These are phyloP conservation scores for Plasmodium relictum DNA, from an alignment of 169 alveolate species.

Conservation along the genomic window DNA sequence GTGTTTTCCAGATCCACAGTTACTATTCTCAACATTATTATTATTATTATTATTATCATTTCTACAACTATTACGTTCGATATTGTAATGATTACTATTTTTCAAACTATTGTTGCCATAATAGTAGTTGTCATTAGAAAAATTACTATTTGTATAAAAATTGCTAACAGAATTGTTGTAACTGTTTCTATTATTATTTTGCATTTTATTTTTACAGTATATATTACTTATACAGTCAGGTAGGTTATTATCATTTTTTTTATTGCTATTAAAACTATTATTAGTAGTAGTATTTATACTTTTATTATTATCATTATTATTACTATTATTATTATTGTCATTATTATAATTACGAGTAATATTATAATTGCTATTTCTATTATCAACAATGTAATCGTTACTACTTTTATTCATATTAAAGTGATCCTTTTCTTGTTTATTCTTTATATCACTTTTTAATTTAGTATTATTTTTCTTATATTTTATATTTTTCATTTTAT, in stretches of 20 bases:
- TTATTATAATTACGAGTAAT: not conserved
- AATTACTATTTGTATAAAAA: not conserved
- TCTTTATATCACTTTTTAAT: not conserved
- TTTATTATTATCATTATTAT: not conserved
- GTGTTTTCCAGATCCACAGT: too few relatives aligned
- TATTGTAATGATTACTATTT: not conserved
- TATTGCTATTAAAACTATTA: not conserved
- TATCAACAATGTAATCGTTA: not conserved
- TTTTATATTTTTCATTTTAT: not conserved
- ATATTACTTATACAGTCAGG: not conserved
- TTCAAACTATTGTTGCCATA: not conserved
- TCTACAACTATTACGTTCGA: not conserved
- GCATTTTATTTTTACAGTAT: not conserved
- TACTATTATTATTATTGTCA: not conserved
- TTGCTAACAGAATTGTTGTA: not conserved
- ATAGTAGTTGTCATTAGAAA: conserved; percentile 3
- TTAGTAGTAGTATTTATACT: not conserved
- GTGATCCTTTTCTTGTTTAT: not conserved
- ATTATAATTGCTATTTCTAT: not conserved
- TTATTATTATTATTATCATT: conserved; percentile 3
- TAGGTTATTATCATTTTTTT: not conserved
- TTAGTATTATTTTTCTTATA: not conserved
- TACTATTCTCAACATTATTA: not conserved
- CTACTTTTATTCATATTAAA: not conserved
- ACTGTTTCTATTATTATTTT: conserved; percentile 2